Conservation (phyloP, 2,329 filamentous ascomycete genomes). For the Dendrostoma leiphaemia region DNA sequence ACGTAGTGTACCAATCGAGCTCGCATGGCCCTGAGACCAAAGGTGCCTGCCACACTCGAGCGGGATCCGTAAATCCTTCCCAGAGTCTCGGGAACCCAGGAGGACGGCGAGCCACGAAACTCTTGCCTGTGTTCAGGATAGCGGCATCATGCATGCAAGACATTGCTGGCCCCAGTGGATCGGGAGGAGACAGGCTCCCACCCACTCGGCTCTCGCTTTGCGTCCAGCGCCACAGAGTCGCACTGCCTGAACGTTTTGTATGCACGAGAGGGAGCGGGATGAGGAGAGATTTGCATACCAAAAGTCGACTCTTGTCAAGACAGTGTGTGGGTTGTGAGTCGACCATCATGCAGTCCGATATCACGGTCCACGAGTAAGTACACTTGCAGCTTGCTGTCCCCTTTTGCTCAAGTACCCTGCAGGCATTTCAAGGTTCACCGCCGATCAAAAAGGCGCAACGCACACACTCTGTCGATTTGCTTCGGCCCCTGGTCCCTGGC, state of each 20-base stretch:
- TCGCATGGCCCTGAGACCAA: background rate
- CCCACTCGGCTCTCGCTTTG: background rate
- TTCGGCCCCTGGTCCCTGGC: conserved; percentile 11
- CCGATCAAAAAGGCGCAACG: background rate
- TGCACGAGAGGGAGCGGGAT: too few species aligned
- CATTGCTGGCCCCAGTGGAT: conserved; percentile 18
- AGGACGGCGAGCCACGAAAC: background rate
- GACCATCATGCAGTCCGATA: background rate
- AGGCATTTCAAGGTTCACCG: background rate
- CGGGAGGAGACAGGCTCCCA: background rate
- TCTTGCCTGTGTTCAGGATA: background rate
- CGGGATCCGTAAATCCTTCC: conserved; percentile 16
- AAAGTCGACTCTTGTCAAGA: background rate
- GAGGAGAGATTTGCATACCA: too few species aligned
- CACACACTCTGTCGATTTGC: background rate
- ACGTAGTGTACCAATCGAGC: too few species aligned
- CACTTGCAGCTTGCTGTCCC: too few species aligned
- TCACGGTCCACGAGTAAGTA: too few species aligned
- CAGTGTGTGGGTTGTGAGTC: background rate
- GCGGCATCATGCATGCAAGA: conserved; percentile 17
- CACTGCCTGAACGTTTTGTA: too few species aligned
- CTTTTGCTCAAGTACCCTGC: background rate
- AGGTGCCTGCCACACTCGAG: background rate
- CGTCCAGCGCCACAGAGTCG: background rate
- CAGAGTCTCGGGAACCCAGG: conserved; percentile 17